phyloP scores from a whole-genome alignment of 495 filamentous ascomycete genomes.

The Daldinia concentrica region DNA sequence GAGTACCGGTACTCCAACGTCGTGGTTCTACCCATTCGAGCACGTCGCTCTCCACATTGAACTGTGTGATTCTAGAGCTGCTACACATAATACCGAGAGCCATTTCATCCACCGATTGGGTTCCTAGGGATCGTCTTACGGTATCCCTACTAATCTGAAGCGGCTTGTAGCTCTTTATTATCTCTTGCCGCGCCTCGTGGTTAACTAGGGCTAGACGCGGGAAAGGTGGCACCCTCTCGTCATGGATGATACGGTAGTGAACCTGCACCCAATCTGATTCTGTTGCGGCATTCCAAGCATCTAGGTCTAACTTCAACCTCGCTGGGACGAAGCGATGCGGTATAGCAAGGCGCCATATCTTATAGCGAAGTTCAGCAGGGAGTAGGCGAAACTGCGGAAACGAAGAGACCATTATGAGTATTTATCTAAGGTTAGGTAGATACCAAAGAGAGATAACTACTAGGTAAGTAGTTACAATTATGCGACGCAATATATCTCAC shows the following conservation, averaged over 20 bases:
- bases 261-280: constrained; percentile 21
- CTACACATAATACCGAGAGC: constrained; percentile 6
- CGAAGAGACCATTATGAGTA: constrained; percentile 14
- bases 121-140: neutral
- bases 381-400: constrained; percentile 30
- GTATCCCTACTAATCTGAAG: constrained; percentile 7
- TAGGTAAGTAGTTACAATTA: too few species aligned
- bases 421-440: neutral
- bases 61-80: constrained; percentile 12
- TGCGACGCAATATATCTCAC: neutral
- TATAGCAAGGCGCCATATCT: constrained; percentile 28
- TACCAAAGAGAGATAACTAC: too few species aligned
- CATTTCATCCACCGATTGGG: neutral
- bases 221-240: constrained; percentile 5
- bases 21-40: constrained; percentile 17
- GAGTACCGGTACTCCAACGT: neutral
- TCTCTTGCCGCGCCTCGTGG: constrained; percentile 21
- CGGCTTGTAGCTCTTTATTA: constrained; percentile 14
- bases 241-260: constrained; percentile 9
- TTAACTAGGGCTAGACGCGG: constrained; percentile 10
- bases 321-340: constrained; percentile 10
- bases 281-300: constrained; percentile 23
- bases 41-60: constrained; percentile 21
- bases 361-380: constrained; percentile 25
- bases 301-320: constrained; percentile 21